Evolutionary conservation across 2,329 filamentous ascomycete genomes (phyloP).

Genomic region (Magnaporthales sp.): DNA sequence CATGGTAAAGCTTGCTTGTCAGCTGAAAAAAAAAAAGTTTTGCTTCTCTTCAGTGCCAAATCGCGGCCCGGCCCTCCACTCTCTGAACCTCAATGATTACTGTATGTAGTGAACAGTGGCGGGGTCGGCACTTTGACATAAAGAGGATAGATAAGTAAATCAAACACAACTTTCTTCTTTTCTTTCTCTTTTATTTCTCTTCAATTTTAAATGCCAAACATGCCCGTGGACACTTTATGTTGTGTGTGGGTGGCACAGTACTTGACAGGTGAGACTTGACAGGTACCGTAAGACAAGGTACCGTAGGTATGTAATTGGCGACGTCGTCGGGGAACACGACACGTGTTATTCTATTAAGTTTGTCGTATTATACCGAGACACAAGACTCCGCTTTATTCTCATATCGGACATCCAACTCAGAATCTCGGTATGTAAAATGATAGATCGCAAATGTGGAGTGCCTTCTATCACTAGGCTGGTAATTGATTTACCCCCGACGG

Average conservation of each 20-base stretch:
- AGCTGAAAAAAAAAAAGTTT: neutral
- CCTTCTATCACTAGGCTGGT: neutral
- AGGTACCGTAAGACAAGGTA: neutral
- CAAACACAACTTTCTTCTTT: neutral
- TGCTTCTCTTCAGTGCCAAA: neutral
- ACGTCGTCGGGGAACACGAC: neutral
- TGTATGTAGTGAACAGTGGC: neutral
- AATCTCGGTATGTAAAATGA: constrained; percentile 1
- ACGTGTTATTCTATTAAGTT: neutral
- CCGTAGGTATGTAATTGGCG: neutral
- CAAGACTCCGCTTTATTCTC: neutral
- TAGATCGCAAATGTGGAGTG: neutral
- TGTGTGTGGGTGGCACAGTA: neutral
- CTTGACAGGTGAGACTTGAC: neutral
- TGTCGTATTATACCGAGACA: neutral
- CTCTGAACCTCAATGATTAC: neutral
- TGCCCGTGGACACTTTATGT: neutral
- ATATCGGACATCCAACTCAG: neutral
- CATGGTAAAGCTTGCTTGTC: neutral
- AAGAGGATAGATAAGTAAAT: no score
- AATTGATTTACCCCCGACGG: constrained; percentile 1
- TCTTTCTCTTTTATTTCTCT: neutral
- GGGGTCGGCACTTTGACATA: neutral
- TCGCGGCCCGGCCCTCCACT: neutral
- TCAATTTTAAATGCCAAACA: neutral